Percentiles rank a stretch among this genome's conserved stretches.
These are phyloP conservation scores for Boletus tomentosulus DNA, from an alignment of 768 basidiomycete species.

Conservation along the genomic window DNA sequence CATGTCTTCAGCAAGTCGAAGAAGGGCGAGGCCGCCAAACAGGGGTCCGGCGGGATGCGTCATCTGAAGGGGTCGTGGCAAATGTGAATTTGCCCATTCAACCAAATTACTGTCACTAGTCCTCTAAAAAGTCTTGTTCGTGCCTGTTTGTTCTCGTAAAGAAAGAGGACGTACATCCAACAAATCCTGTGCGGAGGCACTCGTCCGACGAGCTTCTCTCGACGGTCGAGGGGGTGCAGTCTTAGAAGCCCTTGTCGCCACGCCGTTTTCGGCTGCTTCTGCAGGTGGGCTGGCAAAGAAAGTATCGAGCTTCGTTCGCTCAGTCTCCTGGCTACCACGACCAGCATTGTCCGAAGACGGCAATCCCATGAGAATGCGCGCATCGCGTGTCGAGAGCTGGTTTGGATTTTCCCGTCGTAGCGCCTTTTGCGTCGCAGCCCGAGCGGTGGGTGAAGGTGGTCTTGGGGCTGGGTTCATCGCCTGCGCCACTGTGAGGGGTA, in stretches of 20 bases:
- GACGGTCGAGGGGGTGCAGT: slow-evolving; percentile 61
- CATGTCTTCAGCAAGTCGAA: slow-evolving; percentile 82
- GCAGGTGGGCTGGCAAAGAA: slow-evolving; percentile 45
- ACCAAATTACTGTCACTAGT: slow-evolving; percentile 53
- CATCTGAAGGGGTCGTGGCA: slow-evolving; percentile 63
- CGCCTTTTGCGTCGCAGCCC: slow-evolving; percentile 85
- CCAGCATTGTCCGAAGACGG: slow-evolving; percentile 25
- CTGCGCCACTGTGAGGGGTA: slow-evolving; percentile 91
- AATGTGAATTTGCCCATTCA: slow-evolving; percentile 84
- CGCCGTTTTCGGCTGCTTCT: slow-evolving; percentile 16
- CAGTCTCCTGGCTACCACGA: slow-evolving; percentile 33
- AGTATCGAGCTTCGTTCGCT: slow-evolving; percentile 49
- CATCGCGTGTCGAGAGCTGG: slow-evolving; percentile 76
- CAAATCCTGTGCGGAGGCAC: slow-evolving; percentile 25
- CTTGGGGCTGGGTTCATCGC: slow-evolving; percentile 95
- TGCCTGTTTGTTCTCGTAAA: neutral
- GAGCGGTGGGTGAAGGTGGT: slow-evolving; percentile 86
- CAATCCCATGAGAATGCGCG: slow-evolving; percentile 69
- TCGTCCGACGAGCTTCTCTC: slow-evolving; percentile 53
- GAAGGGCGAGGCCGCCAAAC: slow-evolving; percentile 71
- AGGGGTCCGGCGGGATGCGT: slow-evolving; percentile 39
- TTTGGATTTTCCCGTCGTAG: slow-evolving; percentile 81
- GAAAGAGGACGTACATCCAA: slow-evolving; percentile 12
- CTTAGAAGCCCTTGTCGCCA: slow-evolving; percentile 12
- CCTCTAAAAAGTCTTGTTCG: slow-evolving; percentile 1